Conservation (phyloP, 257 asterid species). For the Salvia miltiorrhiza region DNA sequence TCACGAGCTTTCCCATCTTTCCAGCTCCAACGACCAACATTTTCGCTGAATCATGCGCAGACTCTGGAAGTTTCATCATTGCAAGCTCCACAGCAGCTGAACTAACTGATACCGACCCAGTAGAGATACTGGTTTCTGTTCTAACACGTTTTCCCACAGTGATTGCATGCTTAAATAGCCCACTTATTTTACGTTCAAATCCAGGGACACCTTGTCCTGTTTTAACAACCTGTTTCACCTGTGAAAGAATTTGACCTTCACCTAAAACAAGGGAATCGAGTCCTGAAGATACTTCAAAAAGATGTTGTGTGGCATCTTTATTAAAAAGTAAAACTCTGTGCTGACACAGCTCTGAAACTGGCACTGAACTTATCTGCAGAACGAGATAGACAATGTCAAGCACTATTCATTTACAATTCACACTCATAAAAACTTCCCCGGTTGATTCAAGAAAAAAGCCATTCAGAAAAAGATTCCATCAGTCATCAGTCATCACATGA, state of each 20-base stretch:
- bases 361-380: conserved; percentile 74
- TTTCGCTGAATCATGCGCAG: conserved; percentile 42
- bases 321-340: conserved; percentile 68
- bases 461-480: not conserved
- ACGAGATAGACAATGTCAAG: conserved; percentile 12
- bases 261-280: conserved; percentile 92
- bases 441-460: not conserved
- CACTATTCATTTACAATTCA: not conserved
- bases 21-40: conserved; percentile 93
- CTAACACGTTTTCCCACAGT: conserved; percentile 91
- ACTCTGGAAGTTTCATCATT: conserved; percentile 64
- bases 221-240: conserved; percentile 86
- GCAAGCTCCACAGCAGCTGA: conserved; percentile 98
- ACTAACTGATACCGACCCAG: conserved; percentile 91
- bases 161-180: conserved; percentile 77
- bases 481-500: not conserved
- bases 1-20: conserved; percentile 92
- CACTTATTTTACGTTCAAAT: conserved; percentile 74
- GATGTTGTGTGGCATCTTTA: conserved; percentile 69
- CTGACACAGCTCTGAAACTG: conserved; percentile 57
- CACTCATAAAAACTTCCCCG: not conserved
- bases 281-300: conserved; percentile 88
- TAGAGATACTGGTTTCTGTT: conserved; percentile 73
- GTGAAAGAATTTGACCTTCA: conserved; percentile 95
- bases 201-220: conserved; percentile 78